Base-by-base conservation (phyloP, 2,329 filamentous ascomycete species). In the Westerdykella sp. region DNA sequence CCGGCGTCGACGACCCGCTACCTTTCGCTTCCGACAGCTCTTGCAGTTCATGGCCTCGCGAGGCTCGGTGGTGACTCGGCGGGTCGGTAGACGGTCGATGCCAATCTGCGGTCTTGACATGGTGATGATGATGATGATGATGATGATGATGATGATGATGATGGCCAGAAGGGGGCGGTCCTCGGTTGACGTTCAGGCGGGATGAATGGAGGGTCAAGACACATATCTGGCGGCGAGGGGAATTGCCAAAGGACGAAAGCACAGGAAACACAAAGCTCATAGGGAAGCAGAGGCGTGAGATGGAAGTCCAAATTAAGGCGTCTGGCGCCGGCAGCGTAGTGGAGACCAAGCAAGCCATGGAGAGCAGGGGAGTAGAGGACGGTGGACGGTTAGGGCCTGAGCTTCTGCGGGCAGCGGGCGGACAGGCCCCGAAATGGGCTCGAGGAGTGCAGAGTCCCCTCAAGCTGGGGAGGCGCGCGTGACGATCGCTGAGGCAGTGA, bases 41-140 rank as follows among this genome's bases (percentile, higher is more conserved):
- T 95, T 94, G 80, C 88, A 95, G 67, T 95, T 95, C 88, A 95
- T 95, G 28, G 85, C 86, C 73, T 94, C 88, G 58, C 85, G 81
- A 34, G 85, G 86, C 65, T 93, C 85, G 57, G 80, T 84, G 67
- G 77, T 81, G 68, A 80, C 73, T 34, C 84, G 81, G 50, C 84
- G 80, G 42, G 82, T 76, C 21, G 85, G 84, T 53, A 91, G 72
- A 48, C 86, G 80, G 69, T 90, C 84, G 66, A 91, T 91, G 63
- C 85, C 84, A 59, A 90, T 83, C 71, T 87, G 84, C 22, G 84
- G 84, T 58, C 86, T 79, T 51, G 84, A 80, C 76, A 87, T 84
- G 18, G 6, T 6, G 62, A 71, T 64, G 47, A 54, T 49, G 43
- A n/a, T n/a, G n/a, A n/a, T n/a, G n/a, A n/a, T n/a, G n/a, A n/a